These are phyloP conservation scores for Pichia gijzeniarum DNA, from an alignment of 805 yeast genomes.

Conservation along the genomic window DNA sequence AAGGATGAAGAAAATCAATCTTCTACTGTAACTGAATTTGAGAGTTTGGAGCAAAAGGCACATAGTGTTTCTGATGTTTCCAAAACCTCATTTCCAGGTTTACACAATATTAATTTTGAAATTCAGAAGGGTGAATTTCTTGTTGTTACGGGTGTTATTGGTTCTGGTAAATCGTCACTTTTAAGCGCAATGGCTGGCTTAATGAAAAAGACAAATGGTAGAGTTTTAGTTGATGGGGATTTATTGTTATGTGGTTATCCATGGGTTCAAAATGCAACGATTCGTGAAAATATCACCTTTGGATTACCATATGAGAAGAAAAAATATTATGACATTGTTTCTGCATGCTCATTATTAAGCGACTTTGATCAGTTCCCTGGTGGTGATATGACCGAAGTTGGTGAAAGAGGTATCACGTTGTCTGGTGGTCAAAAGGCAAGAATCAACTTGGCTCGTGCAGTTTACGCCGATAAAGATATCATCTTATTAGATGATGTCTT, in stretches of 20 bases:
- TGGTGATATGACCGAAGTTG: constrained; percentile 75
- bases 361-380: constrained; percentile 65
- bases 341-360: constrained; percentile 58
- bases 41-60: background rate
- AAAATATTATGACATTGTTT: constrained; percentile 48
- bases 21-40: background rate
- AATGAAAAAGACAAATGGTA: constrained; percentile 53
- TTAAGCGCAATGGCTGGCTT: constrained; percentile 66
- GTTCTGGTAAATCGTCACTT: constrained; percentile 64
- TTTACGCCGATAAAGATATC: constrained; percentile 54
- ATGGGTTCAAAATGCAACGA: constrained; percentile 81
- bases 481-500: constrained; percentile 58
- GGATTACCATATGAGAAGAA: constrained; percentile 49
- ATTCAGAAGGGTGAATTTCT: constrained; percentile 63
- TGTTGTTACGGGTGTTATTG: constrained; percentile 68
- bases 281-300: constrained; percentile 66
- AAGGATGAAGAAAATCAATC: background rate
- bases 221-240: constrained; percentile 46
- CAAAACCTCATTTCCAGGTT: constrained; percentile 34
- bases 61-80: background rate
- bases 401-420: constrained; percentile 78
- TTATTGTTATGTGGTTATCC: constrained; percentile 54
- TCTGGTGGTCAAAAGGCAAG: constrained; percentile 92
- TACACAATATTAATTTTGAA: constrained; percentile 44
- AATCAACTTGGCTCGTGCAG: constrained; percentile 61